These are phyloP conservation scores for Aspergillus japonicus DNA, from an alignment of 2,329 filamentous ascomycete genomes.

Conservation along the genomic window DNA sequence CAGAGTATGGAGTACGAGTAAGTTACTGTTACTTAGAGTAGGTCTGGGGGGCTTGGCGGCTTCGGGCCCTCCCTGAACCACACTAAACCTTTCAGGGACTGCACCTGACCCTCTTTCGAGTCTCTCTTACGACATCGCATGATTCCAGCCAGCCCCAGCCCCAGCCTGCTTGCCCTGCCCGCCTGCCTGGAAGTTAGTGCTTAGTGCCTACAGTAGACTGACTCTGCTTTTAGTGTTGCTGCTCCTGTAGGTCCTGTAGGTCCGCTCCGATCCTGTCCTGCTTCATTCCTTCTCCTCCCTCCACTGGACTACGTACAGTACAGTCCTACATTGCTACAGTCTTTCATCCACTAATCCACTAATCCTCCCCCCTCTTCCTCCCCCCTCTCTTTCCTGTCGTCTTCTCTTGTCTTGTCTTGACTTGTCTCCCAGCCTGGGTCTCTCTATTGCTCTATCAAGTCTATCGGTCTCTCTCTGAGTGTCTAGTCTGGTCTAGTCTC, in stretches of 20 bases:
- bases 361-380: not conserved
- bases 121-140: constrained; percentile 13
- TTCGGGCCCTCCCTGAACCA: not conserved
- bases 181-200: not conserved
- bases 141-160: constrained; percentile 4
- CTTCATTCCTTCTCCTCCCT: not conserved
- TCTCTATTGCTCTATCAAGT: constrained; percentile 3
- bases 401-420: not conserved
- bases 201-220: not conserved
- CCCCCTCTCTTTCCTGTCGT: not conserved
- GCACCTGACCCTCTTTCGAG: constrained; percentile 12
- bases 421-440: not conserved
- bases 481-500: not conserved
- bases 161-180: not conserved
- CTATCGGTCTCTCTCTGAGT: not conserved
- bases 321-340: too few species aligned
- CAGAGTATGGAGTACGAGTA: too few species aligned
- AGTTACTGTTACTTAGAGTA: too few species aligned
- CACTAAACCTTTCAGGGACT: not conserved
- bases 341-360: too few species aligned
- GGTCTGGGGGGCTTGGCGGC: not conserved
- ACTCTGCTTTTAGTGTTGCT: not conserved
- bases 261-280: not conserved
- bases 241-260: not conserved
- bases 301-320: too few species aligned